Percentiles rank a stretch among this genome's conserved stretches.
These are phyloP conservation scores for Boletus huronensis DNA, from an alignment of 768 basidiomycete species.

Conservation along the genomic window DNA sequence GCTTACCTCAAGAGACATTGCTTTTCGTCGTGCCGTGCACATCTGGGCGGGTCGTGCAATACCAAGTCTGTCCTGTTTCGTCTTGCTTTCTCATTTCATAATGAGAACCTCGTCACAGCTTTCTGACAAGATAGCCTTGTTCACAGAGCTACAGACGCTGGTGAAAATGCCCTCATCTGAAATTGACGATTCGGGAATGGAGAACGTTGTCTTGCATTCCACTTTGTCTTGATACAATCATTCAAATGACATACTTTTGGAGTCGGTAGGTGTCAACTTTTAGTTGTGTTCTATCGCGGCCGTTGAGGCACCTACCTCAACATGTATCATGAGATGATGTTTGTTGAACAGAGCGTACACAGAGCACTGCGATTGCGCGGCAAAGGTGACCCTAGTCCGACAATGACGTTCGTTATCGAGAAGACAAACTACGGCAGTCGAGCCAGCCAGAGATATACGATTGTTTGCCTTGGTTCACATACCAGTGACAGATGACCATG, in stretches of 20 bases:
- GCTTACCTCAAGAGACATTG: conserved; percentile 47
- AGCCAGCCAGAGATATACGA: no score
- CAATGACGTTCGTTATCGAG: neutral
- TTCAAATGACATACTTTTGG: neutral
- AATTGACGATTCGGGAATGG: conserved; percentile 11
- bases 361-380: neutral
- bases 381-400: neutral
- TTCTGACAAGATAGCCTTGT: conserved; percentile 42
- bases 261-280: neutral
- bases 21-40: conserved; percentile 78
- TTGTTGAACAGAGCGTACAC: neutral
- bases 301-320: neutral
- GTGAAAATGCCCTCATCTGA: conserved; percentile 19
- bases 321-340: neutral
- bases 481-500: no score
- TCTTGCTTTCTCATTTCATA: neutral
- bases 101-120: conserved; percentile 32
- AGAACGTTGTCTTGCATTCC: neutral
- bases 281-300: neutral
- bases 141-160: conserved; percentile 33
- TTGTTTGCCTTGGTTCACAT: no score
- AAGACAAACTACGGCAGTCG: neutral
- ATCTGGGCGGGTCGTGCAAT: conserved; percentile 68
- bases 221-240: neutral
- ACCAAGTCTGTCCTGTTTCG: conserved; percentile 49